Base-by-base conservation (phyloP, 345 rosid genomes). In the Arabis alpina region DNA sequence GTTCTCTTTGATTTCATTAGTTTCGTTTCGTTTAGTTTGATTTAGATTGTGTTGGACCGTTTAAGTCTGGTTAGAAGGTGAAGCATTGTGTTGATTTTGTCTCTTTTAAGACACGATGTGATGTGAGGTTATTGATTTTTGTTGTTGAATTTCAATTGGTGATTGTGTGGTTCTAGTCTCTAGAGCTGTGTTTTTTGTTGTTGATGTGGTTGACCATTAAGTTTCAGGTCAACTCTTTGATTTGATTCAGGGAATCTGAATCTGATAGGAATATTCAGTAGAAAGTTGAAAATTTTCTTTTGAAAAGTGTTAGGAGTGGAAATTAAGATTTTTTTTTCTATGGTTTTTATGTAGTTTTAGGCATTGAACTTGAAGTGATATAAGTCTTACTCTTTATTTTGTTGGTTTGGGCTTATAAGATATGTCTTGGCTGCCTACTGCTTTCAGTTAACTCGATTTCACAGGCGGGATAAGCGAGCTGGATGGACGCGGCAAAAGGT, bases 401-500 rank as follows among this genome's bases (percentile, higher is more conserved):
- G 56, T 51, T 30, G 50, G 53, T 40, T 68, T 69, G 70, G 62
- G 70, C 63, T 75, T 61, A 36, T 54, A 61, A 75, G 58, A 68
- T 75, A 3, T 54, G 45, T 75, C 63, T 57, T 64, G 71, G 42
- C 53, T 73, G 65, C 66, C 54, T 65, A 30, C 77, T 75, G 56
- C 49, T 75, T 63, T 73, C 86, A 88, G 93, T 81, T 86, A 51
- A 36, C 66, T 55, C 81, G 90, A 68, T 82, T 88, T 74, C 87
- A 82, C 68, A 34, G 81, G 70, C 80, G 83, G 75, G 79, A 81
- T 77, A 78, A 54, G 58, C 83, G 66, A 70, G 75, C 52, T 69
- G 87, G 88, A 54, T 88, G 90, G 93, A 88, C 90, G 0, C 83
- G 90, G 61, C 90, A 88, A 75, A 84, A 85, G 72, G 93, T 85